Base-by-base conservation (phyloP, 2,329 filamentous ascomycete species). In the Cercospora zeina region DNA sequence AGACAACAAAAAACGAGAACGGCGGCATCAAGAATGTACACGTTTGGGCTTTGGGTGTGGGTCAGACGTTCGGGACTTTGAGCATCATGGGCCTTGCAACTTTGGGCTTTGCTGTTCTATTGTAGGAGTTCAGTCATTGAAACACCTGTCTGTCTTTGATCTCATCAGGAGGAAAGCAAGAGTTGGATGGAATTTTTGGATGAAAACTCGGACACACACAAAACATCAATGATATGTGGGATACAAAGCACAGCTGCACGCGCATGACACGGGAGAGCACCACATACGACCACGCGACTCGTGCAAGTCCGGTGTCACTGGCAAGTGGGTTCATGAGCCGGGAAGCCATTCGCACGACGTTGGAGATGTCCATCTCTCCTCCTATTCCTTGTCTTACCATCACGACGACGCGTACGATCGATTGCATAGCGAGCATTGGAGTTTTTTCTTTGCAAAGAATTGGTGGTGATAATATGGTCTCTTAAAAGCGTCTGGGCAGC, bases 41-140 rank as follows among this genome's bases (percentile, higher is more conserved):
- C 10, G 71, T 76, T 24, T 68, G 79, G 61, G 76, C 81, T 63
- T 68, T 86, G 70, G 77, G 84, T 60, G 74, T 85, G 27, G 82
- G 83, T 16, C 80, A 82, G 60, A 78, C 82, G 30, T 87, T 86
- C 69, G 83, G 85, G 36, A 73, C 86, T 14, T 78, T 80, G 54
- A 75, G 83, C 11, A 72, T 88, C 6, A 76, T 83, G 45, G 80
- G 80, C 56, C 81, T 81, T 33, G 76, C 87, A 59, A 80, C 86
- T 65, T 81, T 82, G 45, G 86, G 85, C 14, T 86, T 88, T 69
- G 80, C 84, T 37, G 62, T 76, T 8, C 55, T 76, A 33, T 66
- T 76, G 50, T 76, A 68, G 30, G 42, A 27, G 42, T 7, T 21
- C 24, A 27, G 13, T 6, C 2, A 13, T 49, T 27, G 42, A 11